Percentiles rank a stretch among this genome's conserved stretches.
Conservation (phyloP, 345 rosid species). For the Lepidium africanum region DNA sequence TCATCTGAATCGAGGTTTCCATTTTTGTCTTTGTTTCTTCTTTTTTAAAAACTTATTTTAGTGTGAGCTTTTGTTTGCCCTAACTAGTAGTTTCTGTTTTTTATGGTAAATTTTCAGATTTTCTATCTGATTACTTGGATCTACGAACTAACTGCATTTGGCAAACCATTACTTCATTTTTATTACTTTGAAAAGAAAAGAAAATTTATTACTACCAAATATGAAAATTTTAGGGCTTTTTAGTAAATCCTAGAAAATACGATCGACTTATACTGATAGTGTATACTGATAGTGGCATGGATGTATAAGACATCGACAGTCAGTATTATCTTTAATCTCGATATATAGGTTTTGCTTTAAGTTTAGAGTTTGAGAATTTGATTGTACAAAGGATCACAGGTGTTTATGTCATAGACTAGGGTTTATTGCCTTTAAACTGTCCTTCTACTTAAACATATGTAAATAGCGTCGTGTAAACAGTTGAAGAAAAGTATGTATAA, state of each 20-base stretch:
- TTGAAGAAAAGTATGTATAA: not conserved
- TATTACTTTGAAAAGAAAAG: not conserved
- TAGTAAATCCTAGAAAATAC: not conserved
- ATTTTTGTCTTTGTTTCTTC: no score
- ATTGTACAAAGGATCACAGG: not conserved
- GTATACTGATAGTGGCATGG: not conserved
- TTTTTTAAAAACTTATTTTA: not conserved
- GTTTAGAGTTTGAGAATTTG: not conserved
- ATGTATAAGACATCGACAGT: not conserved
- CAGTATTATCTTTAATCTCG: not conserved
- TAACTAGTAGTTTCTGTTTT: not conserved
- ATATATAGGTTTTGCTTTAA: not conserved
- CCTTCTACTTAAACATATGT: not conserved
- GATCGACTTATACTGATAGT: not conserved
- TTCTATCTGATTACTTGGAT: not conserved
- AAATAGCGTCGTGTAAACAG: not conserved
- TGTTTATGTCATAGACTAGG: not conserved
- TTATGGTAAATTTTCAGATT: not conserved
- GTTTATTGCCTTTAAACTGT: not conserved
- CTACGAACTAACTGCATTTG: not conserved
- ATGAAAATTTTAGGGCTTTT: not conserved
- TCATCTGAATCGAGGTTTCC: slow-evolving; percentile 45
- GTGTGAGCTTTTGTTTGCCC: slow-evolving; percentile 5
- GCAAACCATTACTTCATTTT: not conserved
- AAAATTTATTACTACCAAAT: no score